Evolutionary conservation across 2,329 filamentous ascomycete genomes (phyloP), one percentile per base, ranked within the genome.

Genomic region (Salinomyces thailandicus): DNA sequence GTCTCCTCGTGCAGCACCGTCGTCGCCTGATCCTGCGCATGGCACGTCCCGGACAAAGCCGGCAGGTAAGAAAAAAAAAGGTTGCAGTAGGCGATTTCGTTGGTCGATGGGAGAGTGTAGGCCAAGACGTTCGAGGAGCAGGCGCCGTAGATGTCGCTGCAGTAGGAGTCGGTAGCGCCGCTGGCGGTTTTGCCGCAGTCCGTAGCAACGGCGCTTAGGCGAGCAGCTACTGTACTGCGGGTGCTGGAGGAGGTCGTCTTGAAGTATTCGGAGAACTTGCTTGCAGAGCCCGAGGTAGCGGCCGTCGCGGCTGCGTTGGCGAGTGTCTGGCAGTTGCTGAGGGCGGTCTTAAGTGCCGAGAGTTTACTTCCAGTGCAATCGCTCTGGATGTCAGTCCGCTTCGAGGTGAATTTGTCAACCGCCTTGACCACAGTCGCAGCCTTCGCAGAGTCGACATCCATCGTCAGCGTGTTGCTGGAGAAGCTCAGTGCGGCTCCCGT

Each of bases 1-100:
- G 77, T 79, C 46, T 68, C 64, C 64, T 83, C 79, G 50, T 83
- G 79, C 11, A 83, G 56, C 19, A 68, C 68, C 11, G 77, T 81
- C 8, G 71, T 77, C 2, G 72, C 73, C 31, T 78, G 73, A 51
- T 81, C 78, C 59, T 81, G 77, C 2, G 50, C 68, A 52, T 81
- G 75, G 62, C 79, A 83, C 1, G 54, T 58, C 6, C 47, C 48
- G 6, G 68, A 60, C 18, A 73, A 40, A 2, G 65, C 62, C 0
- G 72, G 63, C 6, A 81, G 64, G 9, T 55, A 60, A 30, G 52
- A 68, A 62, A 77, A 81, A 60, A 70, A 77, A 14, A 74, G 56
- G 11, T 67, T 62, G 59, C 77, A 81, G 62, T 79, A 78, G 38
- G 71, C 72, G 56, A 80, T 72, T 52, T 68, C 61, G 54, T 69